Conservation (phyloP, 108 stramenopile genomes). For the Nannochloropsis gaditana region DNA sequence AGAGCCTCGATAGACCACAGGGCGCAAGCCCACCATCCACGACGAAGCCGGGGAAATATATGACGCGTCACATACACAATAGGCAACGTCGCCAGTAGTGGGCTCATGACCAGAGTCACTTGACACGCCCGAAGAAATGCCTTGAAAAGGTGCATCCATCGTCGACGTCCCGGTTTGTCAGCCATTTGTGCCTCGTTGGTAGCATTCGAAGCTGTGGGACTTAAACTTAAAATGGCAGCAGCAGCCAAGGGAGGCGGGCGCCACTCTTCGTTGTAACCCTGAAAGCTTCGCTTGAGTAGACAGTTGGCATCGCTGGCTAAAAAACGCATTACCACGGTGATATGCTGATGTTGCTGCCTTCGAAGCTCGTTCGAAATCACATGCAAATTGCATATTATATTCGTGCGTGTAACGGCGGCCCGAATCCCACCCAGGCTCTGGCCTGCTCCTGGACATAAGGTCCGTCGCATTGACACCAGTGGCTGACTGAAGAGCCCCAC, state of each 20-base stretch:
- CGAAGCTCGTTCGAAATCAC: too few relatives aligned
- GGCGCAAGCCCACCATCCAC: constrained; percentile 23
- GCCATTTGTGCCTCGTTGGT: background rate
- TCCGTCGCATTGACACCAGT: too few relatives aligned
- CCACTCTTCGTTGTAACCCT: background rate
- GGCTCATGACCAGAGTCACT: background rate
- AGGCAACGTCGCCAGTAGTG: background rate
- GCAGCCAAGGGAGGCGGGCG: background rate
- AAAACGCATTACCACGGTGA: background rate
- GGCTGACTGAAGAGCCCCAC: too few relatives aligned
- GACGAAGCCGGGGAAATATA: background rate
- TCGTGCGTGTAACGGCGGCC: too few relatives aligned
- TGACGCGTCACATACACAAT: background rate
- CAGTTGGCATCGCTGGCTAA: background rate
- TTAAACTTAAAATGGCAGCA: background rate
- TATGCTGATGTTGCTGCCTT: background rate
- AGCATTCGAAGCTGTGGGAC: background rate
- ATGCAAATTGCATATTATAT: too few relatives aligned
- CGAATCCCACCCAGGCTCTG: too few relatives aligned
- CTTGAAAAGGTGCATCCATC: background rate
- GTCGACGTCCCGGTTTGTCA: background rate
- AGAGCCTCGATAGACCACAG: background rate
- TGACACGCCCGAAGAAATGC: background rate
- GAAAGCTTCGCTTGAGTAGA: background rate
- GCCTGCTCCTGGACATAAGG: too few relatives aligned